These are phyloP conservation scores for Lactifluus subvellereus DNA, from an alignment of 768 basidiomycete genomes.

Conservation along the genomic window DNA sequence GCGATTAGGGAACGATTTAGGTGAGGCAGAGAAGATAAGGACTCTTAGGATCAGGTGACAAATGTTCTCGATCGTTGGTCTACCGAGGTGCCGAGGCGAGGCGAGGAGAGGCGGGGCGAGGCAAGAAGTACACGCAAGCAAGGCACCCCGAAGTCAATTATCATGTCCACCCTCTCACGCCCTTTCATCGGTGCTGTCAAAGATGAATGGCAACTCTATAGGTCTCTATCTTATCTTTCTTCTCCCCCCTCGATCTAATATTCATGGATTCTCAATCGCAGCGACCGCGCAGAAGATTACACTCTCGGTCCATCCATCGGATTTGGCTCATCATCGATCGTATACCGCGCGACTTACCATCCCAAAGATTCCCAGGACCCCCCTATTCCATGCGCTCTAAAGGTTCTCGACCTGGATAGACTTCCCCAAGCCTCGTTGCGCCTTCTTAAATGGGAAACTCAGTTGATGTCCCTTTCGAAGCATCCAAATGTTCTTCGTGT, in stretches of 20 bases:
- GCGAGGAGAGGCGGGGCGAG: too few species aligned
- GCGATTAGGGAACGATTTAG: conserved; percentile 61
- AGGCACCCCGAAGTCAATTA: not conserved
- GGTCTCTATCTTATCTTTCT: conserved; percentile 37
- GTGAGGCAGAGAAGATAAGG: conserved; percentile 10
- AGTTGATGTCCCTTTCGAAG: conserved; percentile 87
- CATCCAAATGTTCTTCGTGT: conserved; percentile 93
- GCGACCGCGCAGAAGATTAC: conserved; percentile 69
- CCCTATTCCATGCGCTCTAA: conserved; percentile 67
- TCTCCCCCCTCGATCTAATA: not conserved
- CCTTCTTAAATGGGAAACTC: conserved; percentile 78
- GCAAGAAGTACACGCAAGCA: too few species aligned
- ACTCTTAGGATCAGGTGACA: too few species aligned
- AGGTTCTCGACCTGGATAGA: conserved; percentile 83
- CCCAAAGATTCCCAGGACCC: conserved; percentile 32
- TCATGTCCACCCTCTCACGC: not conserved
- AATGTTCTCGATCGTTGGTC: too few species aligned
- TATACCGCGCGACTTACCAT: conserved; percentile 70
- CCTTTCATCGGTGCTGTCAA: conserved; percentile 73
- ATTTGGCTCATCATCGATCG: conserved; percentile 88
- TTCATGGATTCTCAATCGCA: conserved; percentile 28
- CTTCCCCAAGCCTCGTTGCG: conserved; percentile 65
- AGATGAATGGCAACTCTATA: conserved; percentile 80
- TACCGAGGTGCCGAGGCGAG: too few species aligned
- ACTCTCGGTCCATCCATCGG: conserved; percentile 74